Evolutionary conservation across 148 eudicot genomes (phyloP), one percentile per base, ranked within the genome.

Genomic region (Hydrangea macrophylla): DNA sequence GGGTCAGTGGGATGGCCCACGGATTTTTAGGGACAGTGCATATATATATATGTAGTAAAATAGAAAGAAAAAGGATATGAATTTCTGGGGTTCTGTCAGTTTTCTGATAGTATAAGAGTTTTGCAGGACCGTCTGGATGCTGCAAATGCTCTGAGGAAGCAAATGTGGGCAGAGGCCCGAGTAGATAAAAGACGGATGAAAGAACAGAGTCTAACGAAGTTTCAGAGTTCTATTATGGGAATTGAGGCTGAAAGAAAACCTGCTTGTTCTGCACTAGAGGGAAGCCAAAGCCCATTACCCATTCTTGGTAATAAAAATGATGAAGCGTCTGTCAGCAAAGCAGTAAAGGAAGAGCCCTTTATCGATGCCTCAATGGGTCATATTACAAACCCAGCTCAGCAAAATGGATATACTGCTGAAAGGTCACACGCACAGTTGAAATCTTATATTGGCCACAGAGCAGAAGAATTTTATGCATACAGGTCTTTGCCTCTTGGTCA

Each of bases 81-180:
- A 17, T 42, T 42, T 57, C 30, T 51, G 10, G 32, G 35, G 36
- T 67, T 61, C 31, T 48, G 71, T 36, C 50, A 66, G 20, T 31
- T 12, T 28, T 39, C 42, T 75, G 39, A 67, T 33, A 13, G 39
- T n/a, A n/a, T 66, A 68, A 55, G 23, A 62, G 22, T 67, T 39
- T 65, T 78, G 42, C 81, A 84, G 88, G 88, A 79, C 50, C 85
- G 88, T 24, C 65, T 81, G 75, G 88, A 84, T 81, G 81, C 83
- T 44, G 88, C 83, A 58, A 84, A 58, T 74, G 73, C 83, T 71
- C 81, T 84, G 57, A 84, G 77, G 76, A 84, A 84, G 76, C 88
- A 84, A 74, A 81, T 81, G 85, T 84, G 83, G 88, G 83, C 85
- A 11, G 88, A 81, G 61, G 79, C 82, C 27, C 83, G 81, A 64